Evolutionary conservation across 2,329 filamentous ascomycete species (phyloP), one percentile per base, ranked within the genome.

Genomic region (Cladobotryum mycophilum): DNA sequence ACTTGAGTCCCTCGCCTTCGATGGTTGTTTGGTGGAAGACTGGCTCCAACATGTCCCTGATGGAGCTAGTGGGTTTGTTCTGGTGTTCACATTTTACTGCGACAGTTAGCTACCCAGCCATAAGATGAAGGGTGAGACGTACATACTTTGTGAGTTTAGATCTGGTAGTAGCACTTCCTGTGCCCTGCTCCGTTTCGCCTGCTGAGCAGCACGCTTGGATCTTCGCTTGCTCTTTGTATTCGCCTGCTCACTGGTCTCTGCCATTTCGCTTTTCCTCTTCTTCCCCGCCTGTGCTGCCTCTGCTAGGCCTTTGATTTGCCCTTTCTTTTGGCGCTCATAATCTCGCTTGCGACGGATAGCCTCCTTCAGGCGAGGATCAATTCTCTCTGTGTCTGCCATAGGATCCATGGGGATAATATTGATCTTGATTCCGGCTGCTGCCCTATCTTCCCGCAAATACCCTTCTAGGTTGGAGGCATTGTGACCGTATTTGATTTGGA

Each of bases 401-500:
- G 53, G 54, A 18, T 79, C 66, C 35, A 88, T 59, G 9, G 76
- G 64, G 11, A 68, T 67, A n/a, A 92, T 71, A 40, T 80, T 73
- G n/a, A 89, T 60, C 56, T 79, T 83, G 7, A 56, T 68, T 8
- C 55, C 54, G 9, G 35, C 71, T 9, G 60, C 55, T 1, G 59
- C 58, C 5, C 67, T 67, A 58, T 93, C 88, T 47, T 76, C 74
- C 56, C 85, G 82, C 18, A 96, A 66, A 48, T 74, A 80, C 2
- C 87, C 91, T 65, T 96, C 90, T 0, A 96, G 70, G 52, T 79
- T 78, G 4, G 66, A 63, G 22, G 65, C 71, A 43, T 76, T 73
- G 45, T 63, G 71, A 12, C 78, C 78, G 17, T 68, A 69, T 55
- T 85, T 88, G 55, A 89, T 75, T 17, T 85, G 85, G 3, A 95